A percentile compares a stretch with the other conserved stretches of the same genome.
These are phyloP conservation scores for Quercus agrifolia DNA, from an alignment of 306 rosid species.

Conservation along the genomic window DNA sequence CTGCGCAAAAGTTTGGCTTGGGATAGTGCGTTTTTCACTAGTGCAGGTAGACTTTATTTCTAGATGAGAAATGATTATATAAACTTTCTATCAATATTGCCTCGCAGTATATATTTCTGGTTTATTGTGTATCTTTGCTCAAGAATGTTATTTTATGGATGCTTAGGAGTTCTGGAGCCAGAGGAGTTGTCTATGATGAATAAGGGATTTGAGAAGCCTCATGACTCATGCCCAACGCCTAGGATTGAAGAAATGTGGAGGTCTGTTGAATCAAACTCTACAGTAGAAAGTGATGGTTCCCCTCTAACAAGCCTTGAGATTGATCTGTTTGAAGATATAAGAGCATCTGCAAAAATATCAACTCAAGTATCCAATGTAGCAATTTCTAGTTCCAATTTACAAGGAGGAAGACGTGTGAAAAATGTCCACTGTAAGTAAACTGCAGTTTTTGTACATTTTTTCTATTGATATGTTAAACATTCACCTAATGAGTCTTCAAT, in stretches of 20 bases:
- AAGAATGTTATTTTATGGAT: not conserved
- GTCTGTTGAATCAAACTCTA: constrained; percentile 38
- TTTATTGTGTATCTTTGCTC: not conserved
- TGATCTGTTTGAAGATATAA: constrained; percentile 46
- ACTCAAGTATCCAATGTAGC: not conserved
- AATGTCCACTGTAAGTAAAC: constrained; percentile 7
- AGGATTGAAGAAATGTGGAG: constrained; percentile 30
- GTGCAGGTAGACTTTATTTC: constrained; percentile 40
- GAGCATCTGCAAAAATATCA: constrained; percentile 15
- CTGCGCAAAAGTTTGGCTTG: constrained; percentile 60
- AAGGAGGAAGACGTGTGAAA: constrained; percentile 20
- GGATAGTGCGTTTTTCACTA: constrained; percentile 61
- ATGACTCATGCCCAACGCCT: constrained; percentile 23
- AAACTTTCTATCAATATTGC: not conserved
- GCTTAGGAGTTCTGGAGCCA: constrained; percentile 55
- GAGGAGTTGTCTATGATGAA: constrained; percentile 52
- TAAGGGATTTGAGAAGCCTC: constrained; percentile 38
- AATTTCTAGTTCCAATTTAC: constrained; percentile 23
- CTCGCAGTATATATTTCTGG: not conserved
- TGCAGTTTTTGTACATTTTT: not conserved
- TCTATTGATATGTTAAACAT: too few species aligned
- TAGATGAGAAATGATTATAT: not conserved
- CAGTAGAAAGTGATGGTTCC: constrained; percentile 32
- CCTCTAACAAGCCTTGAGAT: constrained; percentile 51
- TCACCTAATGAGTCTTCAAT: too few species aligned